Evolutionary conservation across 2,329 filamentous ascomycete species (phyloP).

Genomic region (Kalaharituber pfeilii): DNA sequence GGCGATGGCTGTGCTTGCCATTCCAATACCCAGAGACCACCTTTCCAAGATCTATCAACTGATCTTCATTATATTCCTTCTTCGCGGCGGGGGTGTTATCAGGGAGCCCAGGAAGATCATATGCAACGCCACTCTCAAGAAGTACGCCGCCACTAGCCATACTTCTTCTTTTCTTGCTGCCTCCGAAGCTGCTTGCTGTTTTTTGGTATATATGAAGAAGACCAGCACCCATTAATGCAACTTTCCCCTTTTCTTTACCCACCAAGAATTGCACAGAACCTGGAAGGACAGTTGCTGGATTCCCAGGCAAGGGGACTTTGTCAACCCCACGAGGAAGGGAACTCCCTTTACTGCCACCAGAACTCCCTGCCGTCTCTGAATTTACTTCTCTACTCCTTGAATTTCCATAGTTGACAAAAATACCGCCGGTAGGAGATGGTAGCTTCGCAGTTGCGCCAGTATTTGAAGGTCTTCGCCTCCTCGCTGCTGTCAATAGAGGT

Average conservation of each 20-base stretch:
- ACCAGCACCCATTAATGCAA: slow-evolving; percentile 32
- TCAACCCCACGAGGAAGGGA: not conserved
- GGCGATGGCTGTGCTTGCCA: slow-evolving; percentile 12
- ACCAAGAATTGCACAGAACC: slow-evolving; percentile 33
- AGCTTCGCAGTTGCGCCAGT: not conserved
- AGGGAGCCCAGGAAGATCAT: slow-evolving; percentile 21
- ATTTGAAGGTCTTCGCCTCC: slow-evolving; percentile 29
- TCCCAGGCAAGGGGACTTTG: slow-evolving; percentile 1
- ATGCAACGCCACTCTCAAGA: slow-evolving; percentile 21
- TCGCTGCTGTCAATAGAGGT: slow-evolving; percentile 50
- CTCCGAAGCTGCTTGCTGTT: slow-evolving; percentile 17
- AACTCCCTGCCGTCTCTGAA: not conserved
- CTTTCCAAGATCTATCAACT: slow-evolving; percentile 22
- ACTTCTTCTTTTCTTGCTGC: slow-evolving; percentile 16
- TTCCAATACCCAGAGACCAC: slow-evolving; percentile 9
- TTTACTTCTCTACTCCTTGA: not conserved
- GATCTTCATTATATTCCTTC: slow-evolving; percentile 19
- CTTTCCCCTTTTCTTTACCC: slow-evolving; percentile 28
- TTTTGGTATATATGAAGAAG: slow-evolving; percentile 31
- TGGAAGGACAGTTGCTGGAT: slow-evolving; percentile 24
- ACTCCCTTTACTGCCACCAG: not conserved
- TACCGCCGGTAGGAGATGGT: not conserved
- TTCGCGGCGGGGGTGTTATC: slow-evolving; percentile 15
- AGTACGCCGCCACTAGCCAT: slow-evolving; percentile 23
- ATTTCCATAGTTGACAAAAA: not conserved